Percentiles rank a stretch among this genome's conserved stretches.
phyloP scores from a whole-genome alignment of 305 asterid genomes.

The Fraxinus floribunda region DNA sequence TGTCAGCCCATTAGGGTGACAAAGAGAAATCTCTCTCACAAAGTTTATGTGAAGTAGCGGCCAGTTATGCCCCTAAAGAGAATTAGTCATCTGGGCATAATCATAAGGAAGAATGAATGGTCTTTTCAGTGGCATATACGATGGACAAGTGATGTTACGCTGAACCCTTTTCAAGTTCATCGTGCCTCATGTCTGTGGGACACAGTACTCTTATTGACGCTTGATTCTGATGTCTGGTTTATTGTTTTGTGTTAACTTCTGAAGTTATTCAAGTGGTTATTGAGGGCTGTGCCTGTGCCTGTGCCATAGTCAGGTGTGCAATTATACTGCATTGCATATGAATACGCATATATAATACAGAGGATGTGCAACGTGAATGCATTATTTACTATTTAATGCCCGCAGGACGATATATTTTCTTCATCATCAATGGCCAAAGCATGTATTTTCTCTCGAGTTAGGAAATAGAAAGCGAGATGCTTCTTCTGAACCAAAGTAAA shows the following conservation, averaged over 20 bases:
- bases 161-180: neutral
- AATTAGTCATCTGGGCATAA: neutral
- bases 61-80: constrained; percentile 5
- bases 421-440: neutral
- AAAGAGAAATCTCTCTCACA: neutral
- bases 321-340: neutral
- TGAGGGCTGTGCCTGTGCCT: neutral
- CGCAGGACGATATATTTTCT: neutral
- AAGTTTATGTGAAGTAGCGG: neutral
- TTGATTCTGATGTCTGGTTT: neutral
- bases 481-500: neutral
- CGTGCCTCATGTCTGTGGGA: neutral
- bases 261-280: neutral
- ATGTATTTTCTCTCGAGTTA: neutral
- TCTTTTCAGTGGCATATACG: neutral
- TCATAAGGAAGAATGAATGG: neutral
- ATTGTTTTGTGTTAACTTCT: neutral
- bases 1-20: constrained; percentile 83
- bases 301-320: neutral
- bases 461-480: neutral
- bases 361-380: neutral
- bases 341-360: neutral
- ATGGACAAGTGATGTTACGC: neutral
- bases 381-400: neutral
- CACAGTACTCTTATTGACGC: neutral